phyloP scores from a whole-genome alignment of 768 basidiomycete species.

The Sporobolomyces roseus region DNA sequence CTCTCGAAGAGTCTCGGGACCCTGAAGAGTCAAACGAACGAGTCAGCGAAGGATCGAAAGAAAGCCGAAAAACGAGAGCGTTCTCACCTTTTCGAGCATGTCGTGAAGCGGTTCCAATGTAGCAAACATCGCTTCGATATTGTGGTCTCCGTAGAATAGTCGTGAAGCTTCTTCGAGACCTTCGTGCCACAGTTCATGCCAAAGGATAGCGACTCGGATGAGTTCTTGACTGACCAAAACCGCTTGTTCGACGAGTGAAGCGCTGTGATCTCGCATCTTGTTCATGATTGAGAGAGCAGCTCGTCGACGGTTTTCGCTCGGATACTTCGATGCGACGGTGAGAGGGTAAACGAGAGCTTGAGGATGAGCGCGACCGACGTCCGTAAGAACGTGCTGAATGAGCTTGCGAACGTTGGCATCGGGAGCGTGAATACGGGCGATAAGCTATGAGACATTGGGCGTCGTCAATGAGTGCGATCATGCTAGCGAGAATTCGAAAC shows the following conservation, averaged over 20 bases:
- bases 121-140: conserved; percentile 94
- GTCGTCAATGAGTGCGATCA: not conserved
- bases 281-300: conserved; percentile 85
- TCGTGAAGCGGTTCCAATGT: conserved; percentile 88
- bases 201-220: conserved; percentile 93
- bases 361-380: conserved; percentile 93
- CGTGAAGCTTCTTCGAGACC: conserved; percentile 95
- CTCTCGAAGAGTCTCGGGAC: conserved; percentile 88
- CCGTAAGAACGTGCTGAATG: conserved; percentile 79
- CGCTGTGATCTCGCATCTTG: conserved; percentile 87
- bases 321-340: conserved; percentile 94
- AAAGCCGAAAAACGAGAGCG: conserved; percentile 45
- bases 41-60: not conserved
- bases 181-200: conserved; percentile 99
- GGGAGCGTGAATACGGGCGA: conserved; percentile 95
- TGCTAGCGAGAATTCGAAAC: not conserved
- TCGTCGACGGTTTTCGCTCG: conserved; percentile 70
- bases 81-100: conserved; percentile 71
- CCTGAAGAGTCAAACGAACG: conserved; percentile 54
- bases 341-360: conserved; percentile 90
- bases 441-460: conserved; percentile 62
- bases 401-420: conserved; percentile 78
- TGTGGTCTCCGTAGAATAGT: conserved; percentile 92
- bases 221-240: conserved; percentile 85
- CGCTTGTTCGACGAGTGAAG: conserved; percentile 81